These are phyloP conservation scores for Rhizophora apiculata DNA, from an alignment of 345 rosid species.

Conservation along the genomic window DNA sequence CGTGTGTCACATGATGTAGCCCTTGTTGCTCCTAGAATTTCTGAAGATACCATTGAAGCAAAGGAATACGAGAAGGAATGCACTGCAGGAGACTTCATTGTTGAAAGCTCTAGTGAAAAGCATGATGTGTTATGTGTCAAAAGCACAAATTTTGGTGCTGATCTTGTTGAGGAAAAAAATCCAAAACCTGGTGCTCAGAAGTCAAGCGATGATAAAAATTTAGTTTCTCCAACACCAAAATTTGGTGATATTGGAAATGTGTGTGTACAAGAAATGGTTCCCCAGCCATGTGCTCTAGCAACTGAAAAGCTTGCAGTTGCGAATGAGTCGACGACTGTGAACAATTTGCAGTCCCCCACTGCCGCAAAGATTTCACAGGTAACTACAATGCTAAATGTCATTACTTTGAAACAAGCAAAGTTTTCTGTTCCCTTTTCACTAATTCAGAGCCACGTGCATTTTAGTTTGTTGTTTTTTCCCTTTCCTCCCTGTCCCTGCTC, in stretches of 20 bases:
- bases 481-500: no score
- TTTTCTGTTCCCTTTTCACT: no score
- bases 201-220: slow-evolving; percentile 28
- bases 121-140: slow-evolving; percentile 40
- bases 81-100: slow-evolving; percentile 26
- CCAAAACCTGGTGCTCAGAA: slow-evolving; percentile 38
- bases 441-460: no score
- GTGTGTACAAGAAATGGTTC: background rate
- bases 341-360: slow-evolving; percentile 38
- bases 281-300: slow-evolving; percentile 49
- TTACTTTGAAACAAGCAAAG: no score
- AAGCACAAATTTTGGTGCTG: slow-evolving; percentile 34
- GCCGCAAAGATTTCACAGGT: slow-evolving; percentile 60
- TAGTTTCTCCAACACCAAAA: slow-evolving; percentile 33
- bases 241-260: slow-evolving; percentile 28
- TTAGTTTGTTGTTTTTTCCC: no score
- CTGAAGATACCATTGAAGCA: slow-evolving; percentile 37
- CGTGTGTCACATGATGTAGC: slow-evolving; percentile 38
- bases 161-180: slow-evolving; percentile 22
- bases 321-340: slow-evolving; percentile 26
- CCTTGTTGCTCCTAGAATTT: slow-evolving; percentile 42
- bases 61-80: slow-evolving; percentile 58
- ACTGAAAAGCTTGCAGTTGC: slow-evolving; percentile 45
- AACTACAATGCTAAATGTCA: slow-evolving; percentile 6
- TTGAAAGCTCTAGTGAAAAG: slow-evolving; percentile 35